A percentile compares a stretch with the other conserved stretches of the same genome.
Conservation (phyloP, 345 rosid genomes). For the Moricandia moricandioides region DNA sequence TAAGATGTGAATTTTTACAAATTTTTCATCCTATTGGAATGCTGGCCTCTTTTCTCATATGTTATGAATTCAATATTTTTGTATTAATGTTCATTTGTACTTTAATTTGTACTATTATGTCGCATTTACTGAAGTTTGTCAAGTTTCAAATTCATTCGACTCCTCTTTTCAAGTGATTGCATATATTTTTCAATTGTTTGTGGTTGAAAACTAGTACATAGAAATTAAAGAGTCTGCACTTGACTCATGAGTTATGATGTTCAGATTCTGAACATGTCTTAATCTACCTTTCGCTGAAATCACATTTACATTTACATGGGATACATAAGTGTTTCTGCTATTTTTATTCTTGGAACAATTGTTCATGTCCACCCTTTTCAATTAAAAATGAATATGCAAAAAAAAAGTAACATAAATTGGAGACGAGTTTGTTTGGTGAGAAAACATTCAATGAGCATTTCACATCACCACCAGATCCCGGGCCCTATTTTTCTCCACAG, state of each 20-base stretch:
- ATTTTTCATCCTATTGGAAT: conserved; percentile 22
- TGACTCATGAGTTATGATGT: conserved; percentile 6
- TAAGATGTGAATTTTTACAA: conserved; percentile 11
- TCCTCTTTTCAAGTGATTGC: conserved; percentile 9
- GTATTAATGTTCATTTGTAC: conserved; percentile 9
- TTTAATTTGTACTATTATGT: not conserved
- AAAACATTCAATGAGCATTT: conserved; percentile 39
- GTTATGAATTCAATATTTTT: conserved; percentile 16
- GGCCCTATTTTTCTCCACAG: conserved; percentile 26
- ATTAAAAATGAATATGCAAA: not conserved
- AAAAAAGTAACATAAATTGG: not conserved
- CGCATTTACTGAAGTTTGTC: conserved; percentile 19
- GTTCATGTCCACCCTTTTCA: not conserved
- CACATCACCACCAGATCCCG: conserved; percentile 24
- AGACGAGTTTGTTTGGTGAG: conserved; percentile 34
- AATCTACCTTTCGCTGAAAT: conserved; percentile 16
- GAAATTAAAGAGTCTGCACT: conserved; percentile 2
- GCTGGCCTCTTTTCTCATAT: conserved; percentile 3
- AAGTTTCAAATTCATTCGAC: not conserved
- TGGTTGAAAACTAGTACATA: not conserved
- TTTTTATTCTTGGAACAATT: conserved; percentile 3
- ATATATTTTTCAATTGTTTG: not conserved
- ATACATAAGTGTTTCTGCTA: not conserved
- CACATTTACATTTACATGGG: conserved; percentile 6
- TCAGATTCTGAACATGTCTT: conserved; percentile 26